These are phyloP conservation scores for Venturia effusa DNA, from an alignment of 2,329 filamentous ascomycete genomes.

Conservation along the genomic window DNA sequence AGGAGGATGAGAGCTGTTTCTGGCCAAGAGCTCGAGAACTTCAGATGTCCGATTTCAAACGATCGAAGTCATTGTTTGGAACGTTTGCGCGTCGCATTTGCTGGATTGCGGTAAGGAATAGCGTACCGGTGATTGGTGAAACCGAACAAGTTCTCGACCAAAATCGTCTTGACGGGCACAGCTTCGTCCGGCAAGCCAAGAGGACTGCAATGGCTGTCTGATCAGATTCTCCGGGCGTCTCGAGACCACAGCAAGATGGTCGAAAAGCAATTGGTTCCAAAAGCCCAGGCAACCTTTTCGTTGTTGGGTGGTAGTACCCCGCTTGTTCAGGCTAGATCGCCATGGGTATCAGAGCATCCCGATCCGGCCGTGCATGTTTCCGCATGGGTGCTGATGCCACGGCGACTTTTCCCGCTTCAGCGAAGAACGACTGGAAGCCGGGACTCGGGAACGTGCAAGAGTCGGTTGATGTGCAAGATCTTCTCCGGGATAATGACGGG, in stretches of 20 bases:
- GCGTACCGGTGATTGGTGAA: not conserved
- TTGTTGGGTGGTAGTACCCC: not conserved
- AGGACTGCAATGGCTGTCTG: not conserved
- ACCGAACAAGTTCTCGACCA: not conserved
- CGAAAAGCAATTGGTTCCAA: not conserved
- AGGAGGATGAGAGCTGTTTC: not conserved
- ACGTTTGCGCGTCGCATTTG: not conserved
- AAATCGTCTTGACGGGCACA: not conserved
- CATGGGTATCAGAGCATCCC: not conserved
- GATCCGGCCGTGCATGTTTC: not conserved
- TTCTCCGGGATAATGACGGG: not conserved
- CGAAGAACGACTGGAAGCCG: not conserved
- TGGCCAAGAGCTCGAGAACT: not conserved
- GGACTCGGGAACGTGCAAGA: not conserved
- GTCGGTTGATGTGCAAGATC: not conserved
- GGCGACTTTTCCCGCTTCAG: not conserved
- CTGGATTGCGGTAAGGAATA: not conserved
- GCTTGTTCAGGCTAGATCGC: not conserved
- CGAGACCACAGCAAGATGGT: not conserved
- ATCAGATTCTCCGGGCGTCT: not conserved
- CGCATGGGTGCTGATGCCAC: not conserved
- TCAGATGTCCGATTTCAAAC: not conserved
- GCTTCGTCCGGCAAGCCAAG: not conserved
- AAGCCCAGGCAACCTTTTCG: not conserved
- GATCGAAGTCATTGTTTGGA: not conserved